These are phyloP conservation scores for Grosmannia serpens DNA, from an alignment of 2,329 filamentous ascomycete species.

Conservation along the genomic window DNA sequence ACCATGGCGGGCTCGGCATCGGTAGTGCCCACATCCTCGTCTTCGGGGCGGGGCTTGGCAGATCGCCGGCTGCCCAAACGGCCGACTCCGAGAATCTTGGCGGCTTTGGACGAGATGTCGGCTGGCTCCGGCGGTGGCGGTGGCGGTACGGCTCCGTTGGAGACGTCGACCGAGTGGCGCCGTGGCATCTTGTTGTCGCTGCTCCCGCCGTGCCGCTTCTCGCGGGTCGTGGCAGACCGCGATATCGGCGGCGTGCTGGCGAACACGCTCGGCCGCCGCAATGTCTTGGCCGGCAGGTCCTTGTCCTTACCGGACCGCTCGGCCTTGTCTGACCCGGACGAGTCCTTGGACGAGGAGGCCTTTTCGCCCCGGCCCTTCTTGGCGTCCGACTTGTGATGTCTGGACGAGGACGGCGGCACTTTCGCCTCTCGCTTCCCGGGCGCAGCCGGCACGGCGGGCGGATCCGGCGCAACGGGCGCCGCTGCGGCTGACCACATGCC, in stretches of 20 bases:
- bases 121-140: conserved; percentile 50
- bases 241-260: conserved; percentile 55
- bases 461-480: conserved; percentile 1
- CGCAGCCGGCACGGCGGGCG: conserved; percentile 16
- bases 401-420: conserved; percentile 43
- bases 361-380: conserved; percentile 51
- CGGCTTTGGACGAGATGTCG: conserved; percentile 62
- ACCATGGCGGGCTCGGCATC: conserved; percentile 31
- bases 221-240: conserved; percentile 55
- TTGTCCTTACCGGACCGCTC: conserved; percentile 24
- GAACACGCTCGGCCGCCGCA: conserved; percentile 55
- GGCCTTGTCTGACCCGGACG: conserved; percentile 44
- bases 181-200: conserved; percentile 44
- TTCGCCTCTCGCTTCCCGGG: conserved; percentile 29
- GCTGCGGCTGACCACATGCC: conserved; percentile 57
- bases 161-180: conserved; percentile 56
- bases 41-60: conserved; percentile 14
- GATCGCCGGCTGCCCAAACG: conserved; percentile 25
- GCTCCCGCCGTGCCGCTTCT: conserved; percentile 44
- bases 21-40: conserved; percentile 38
- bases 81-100: conserved; percentile 57
- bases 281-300: conserved; percentile 37
- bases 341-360: conserved; percentile 41
- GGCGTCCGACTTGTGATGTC: conserved; percentile 52
- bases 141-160: conserved; percentile 55